Base-by-base conservation (phyloP, 2,329 filamentous ascomycete species). In the Diatrype stigma region DNA sequence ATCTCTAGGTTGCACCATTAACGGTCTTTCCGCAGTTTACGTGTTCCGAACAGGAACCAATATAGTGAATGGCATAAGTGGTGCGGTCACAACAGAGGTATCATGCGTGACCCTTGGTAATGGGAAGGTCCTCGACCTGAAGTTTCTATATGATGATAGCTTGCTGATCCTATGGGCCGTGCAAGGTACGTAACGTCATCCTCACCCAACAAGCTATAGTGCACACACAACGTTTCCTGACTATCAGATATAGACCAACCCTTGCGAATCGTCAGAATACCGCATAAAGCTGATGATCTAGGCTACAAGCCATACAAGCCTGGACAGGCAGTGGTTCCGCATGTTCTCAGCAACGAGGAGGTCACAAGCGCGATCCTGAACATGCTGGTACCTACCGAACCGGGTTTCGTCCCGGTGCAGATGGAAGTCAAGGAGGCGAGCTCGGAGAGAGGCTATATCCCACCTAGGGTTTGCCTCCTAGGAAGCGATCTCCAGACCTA, bases 81-180 rank as follows among this genome's bases (percentile, higher is more conserved):
- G 73, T 49, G 65, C 67, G 34, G 60, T 69, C 3, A 59, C 66
- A 1, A 71, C 71, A 2, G 64, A 65, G n/a, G 66, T 68, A 3
- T 72, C 73, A 34, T 63, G 66, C 22, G 55, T 83, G 8, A 66
- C 67, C 30, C 65, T 82, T 2, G 70, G 66, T 1, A 61, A 69
- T 6, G 70, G 69, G 11, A 69, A 66, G n/a, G 68, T 85, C 16
- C 66, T 82, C 19, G 85, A 90, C 63, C 66, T 87, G 14, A 85
- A 86, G 62, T 90, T 91, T 60, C 75, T 89, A 42, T 77, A 86
- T 59, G 81, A 87, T 50, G 67, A 75, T 12, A 75, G 71, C 0
- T 64, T 91, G 2, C 73, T 90, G 48, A 58, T 89, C 1, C 75
- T 91, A 2, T 80, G 78, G 68, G 62, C 64, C 42, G 57, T 48